Conservation (phyloP, 148 eudicot species). For the Vaccinium macrocarpon region DNA sequence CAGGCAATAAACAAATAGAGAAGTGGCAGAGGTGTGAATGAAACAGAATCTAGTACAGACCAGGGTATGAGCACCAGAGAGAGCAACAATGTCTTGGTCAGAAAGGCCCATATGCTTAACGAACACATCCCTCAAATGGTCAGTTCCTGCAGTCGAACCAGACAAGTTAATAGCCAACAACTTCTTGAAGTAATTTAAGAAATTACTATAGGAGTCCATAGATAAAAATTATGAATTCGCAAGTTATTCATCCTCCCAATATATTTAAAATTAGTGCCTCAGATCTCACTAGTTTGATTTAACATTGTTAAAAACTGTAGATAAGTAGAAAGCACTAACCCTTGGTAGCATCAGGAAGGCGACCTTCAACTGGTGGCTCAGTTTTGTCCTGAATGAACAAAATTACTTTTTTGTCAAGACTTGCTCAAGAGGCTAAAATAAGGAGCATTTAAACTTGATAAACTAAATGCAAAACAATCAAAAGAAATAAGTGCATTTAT, state of each 20-base stretch:
- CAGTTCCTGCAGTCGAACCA: constrained; percentile 50
- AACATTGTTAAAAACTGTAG: neutral
- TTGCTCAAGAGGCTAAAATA: neutral
- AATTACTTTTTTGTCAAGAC: neutral
- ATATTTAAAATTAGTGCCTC: neutral
- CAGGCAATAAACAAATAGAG: neutral
- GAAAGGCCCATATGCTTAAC: constrained; percentile 83
- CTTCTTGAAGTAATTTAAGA: neutral
- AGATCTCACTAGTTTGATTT: neutral
- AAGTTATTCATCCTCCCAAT: neutral
- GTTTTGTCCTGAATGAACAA: constrained; percentile 57
- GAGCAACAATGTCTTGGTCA: constrained; percentile 89
- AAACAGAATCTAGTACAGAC: constrained; percentile 30
- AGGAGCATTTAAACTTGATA: neutral
- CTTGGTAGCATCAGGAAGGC: constrained; percentile 86
- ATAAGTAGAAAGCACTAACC: constrained; percentile 36
- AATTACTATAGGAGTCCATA: neutral
- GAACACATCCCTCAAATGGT: constrained; percentile 86
- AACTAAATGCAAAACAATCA: neutral
- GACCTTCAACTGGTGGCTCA: constrained; percentile 88
- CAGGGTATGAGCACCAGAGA: constrained; percentile 96
- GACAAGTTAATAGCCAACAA: neutral
- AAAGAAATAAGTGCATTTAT: neutral
- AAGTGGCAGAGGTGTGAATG: neutral
- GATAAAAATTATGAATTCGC: neutral